Evolutionary conservation across 192 early-diverging fungal species (phyloP), one percentile per base, ranked within the genome.

Genomic region (Coemansia sp.): DNA sequence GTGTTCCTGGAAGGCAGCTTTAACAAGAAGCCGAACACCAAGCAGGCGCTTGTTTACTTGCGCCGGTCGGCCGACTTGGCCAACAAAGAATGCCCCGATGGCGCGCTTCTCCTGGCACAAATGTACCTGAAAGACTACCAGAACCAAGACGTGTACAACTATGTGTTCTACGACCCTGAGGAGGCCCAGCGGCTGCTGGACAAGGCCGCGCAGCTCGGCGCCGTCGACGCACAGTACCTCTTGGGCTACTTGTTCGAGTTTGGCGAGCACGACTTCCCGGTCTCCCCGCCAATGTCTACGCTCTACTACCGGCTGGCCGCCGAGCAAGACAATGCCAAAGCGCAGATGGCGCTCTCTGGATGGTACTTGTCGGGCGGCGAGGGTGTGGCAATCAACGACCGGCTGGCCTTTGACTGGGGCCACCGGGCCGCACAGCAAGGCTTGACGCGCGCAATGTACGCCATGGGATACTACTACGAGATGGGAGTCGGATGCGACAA

Each of bases 391-490:
- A 79, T 85, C 53, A 87, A 91, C 68, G 91, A 94, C 64, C 72
- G 79, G 3, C 83, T 92, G 60, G 93, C 94, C 2, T 90, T 91
- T 68, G 86, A 91, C 63, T 94, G 94, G 89, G 92, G 91, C 59
- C 82, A 81, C 41, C 85, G 85, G n/a, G 92, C 95, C 5, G 95
- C 96, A 46, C 87, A 89, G 43, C 87, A 89, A 71, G 89, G 89
- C 7, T 70, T 92, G 23, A 87, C 90, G 14, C 86, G 89, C 58
- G 96, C 96, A 6, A 89, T 95, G 85, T 95, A 89, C 67, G 92
- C 92, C 7, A 86, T 98, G 85, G 96, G 96, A 45, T 96, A 95
- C 77, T 95, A 92, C 81, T 84, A 89, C 69, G 92, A 95, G 67
- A 85, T 86, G 62, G 94, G 94, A 41, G 86, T 95, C 66, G 88